phyloP scores from a whole-genome alignment of 345 rosid genomes.

The Eucalyptus pauciflora region DNA sequence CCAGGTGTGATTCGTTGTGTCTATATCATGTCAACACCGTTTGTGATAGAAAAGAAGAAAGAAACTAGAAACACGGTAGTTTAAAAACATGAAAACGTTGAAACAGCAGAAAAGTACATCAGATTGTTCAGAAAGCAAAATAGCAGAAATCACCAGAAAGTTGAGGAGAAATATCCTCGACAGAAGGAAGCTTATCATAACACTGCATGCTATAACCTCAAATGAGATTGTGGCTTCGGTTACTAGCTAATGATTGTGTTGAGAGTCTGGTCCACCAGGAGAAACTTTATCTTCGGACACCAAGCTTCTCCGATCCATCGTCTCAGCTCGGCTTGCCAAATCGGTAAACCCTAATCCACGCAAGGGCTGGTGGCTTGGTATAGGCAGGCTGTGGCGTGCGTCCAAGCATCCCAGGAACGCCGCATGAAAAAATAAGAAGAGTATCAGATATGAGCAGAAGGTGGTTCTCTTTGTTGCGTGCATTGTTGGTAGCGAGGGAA shows the following conservation, averaged over 20 bases:
- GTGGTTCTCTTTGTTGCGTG: neutral
- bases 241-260: constrained; percentile 8
- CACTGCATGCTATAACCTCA: neutral
- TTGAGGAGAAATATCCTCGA: neutral
- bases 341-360: constrained; percentile 3
- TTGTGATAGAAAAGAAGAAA: neutral
- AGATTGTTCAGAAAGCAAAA: neutral
- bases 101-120: neutral
- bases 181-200: neutral
- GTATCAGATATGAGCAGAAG: neutral
- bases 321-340: neutral
- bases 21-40: neutral
- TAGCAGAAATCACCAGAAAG: neutral
- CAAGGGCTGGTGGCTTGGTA: constrained; percentile 3
- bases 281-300: neutral
- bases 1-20: neutral
- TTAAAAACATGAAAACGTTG: neutral
- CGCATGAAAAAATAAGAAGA: neutral
- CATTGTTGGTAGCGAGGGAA: neutral
- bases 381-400: neutral
- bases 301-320: neutral
- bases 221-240: neutral
- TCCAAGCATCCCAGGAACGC: neutral
- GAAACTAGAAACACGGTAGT: neutral
- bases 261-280: constrained; percentile 34